Evolutionary conservation across 306 rosid species (phyloP).

Genomic region (Fragaria ananassa): DNA sequence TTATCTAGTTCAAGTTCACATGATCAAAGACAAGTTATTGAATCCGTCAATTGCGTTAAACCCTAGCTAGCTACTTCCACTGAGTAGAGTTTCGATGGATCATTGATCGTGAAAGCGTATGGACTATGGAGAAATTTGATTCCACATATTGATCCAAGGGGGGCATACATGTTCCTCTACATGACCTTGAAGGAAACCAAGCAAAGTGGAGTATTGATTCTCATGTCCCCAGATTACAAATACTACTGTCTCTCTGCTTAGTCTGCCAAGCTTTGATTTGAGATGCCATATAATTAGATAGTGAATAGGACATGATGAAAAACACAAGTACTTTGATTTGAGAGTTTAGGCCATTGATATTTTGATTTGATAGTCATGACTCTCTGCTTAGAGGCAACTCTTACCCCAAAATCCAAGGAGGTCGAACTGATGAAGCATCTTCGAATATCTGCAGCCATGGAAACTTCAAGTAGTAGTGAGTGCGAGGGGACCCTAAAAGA

Average conservation of each 20-base stretch:
- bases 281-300: neutral
- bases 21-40: neutral
- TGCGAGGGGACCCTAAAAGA: slow-evolving; percentile 12
- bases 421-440: neutral
- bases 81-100: neutral
- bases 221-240: slow-evolving; percentile 6
- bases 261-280: neutral
- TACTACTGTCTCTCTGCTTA: neutral
- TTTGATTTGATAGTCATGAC: too few relatives aligned
- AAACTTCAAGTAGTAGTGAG: neutral
- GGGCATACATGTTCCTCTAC: slow-evolving; percentile 7
- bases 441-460: neutral
- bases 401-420: neutral
- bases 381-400: neutral
- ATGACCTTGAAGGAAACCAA: slow-evolving; percentile 17
- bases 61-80: neutral
- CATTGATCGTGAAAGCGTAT: neutral
- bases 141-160: slow-evolving; percentile 4
- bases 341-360: neutral
- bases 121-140: neutral
- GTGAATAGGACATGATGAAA: neutral
- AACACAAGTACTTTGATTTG: slow-evolving; percentile 10
- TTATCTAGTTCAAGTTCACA: slow-evolving; percentile 23
- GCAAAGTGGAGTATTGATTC: slow-evolving; percentile 6
- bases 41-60: neutral